Evolutionary conservation across 176 grass and related monocot genomes (phyloP), one percentile per base, ranked within the genome.

Genomic region (Oryza longistaminata): DNA sequence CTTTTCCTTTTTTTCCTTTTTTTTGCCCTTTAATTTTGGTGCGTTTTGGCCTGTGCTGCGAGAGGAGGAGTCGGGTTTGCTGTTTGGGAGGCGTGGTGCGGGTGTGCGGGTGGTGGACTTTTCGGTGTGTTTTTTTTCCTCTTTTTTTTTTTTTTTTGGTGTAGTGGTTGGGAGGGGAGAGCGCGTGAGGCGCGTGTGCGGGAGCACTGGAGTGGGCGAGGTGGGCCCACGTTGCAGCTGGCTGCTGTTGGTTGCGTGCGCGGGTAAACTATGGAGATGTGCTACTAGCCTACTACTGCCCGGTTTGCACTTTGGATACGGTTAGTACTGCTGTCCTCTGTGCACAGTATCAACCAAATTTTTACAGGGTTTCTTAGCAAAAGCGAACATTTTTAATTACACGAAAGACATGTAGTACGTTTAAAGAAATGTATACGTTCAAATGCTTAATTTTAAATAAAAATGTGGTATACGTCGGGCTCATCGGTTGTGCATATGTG

Each of bases 71-170:
- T 66, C 43, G 58, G 74, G 70, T 75, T 68, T 76, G 87, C 87
- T 92, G 88, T 92, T 92, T 72, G 82, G 68, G 83, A 43, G 66
- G 78, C 24, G 76, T 69, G 74, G 49, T 11, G 39, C 37, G 65
- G 65, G 19, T 83, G 76, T 33, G 60, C 22, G 45, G 64, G 83
- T 75, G 84, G 76, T 90, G 83, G 42, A 76, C 75, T 88, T 88
- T 91, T 43, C 25, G 76, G 79, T 87, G 90, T 19, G 21, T 40
- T 55, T 48, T 26, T 9, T 33, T 33, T 6, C 5, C 3, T 35
- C 1, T 26, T 66, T 68, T 0, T 5, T n/a, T 12, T 35, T 71
- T 81, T 40, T 34, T 9, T 72, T 66, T 2, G 16, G 3, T 21
- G 10, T 3, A 6, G 19, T 16, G 26, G 8, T 40, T 66, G 53